A percentile compares a stretch with the other conserved stretches of the same genome.
phyloP scores from a whole-genome alignment of 306 rosid genomes.

The Canavalia ensiformis region DNA sequence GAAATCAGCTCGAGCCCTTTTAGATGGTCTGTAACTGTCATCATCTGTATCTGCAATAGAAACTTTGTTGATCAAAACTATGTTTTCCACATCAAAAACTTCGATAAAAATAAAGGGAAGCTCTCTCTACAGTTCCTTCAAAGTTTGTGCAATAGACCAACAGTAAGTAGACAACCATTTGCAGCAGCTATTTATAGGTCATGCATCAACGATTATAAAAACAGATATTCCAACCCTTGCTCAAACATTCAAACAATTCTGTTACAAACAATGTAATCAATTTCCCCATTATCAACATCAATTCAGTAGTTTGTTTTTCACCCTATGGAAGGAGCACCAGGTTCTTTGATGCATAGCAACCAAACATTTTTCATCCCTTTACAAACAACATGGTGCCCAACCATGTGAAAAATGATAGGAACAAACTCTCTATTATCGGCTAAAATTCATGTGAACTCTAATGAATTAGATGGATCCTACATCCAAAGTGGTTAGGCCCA shows the following conservation, averaged over 20 bases:
- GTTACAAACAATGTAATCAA: slow-evolving; percentile 6
- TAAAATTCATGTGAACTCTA: too few species aligned
- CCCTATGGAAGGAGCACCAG: neutral
- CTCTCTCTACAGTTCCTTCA: neutral
- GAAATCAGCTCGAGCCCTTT: slow-evolving; percentile 82
- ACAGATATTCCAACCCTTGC: neutral
- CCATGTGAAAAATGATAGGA: too few species aligned
- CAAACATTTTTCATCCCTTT: neutral
- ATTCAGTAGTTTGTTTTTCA: neutral
- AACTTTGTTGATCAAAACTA: slow-evolving; percentile 33
- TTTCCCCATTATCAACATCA: neutral
- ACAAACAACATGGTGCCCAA: neutral
- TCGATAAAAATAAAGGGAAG: neutral
- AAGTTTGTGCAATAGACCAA: neutral
- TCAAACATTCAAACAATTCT: neutral
- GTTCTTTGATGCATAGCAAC: neutral
- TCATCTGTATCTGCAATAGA: slow-evolving; percentile 85
- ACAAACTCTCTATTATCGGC: too few species aligned
- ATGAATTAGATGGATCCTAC: too few species aligned
- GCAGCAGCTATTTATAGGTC: neutral
- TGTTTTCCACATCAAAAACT: neutral
- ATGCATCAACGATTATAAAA: neutral
- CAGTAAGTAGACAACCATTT: neutral
- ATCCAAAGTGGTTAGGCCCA: too few species aligned
- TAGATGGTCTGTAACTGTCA: slow-evolving; percentile 84